phyloP scores from a whole-genome alignment of 2,329 filamentous ascomycete genomes.

The Coniochaeta prunicola region DNA sequence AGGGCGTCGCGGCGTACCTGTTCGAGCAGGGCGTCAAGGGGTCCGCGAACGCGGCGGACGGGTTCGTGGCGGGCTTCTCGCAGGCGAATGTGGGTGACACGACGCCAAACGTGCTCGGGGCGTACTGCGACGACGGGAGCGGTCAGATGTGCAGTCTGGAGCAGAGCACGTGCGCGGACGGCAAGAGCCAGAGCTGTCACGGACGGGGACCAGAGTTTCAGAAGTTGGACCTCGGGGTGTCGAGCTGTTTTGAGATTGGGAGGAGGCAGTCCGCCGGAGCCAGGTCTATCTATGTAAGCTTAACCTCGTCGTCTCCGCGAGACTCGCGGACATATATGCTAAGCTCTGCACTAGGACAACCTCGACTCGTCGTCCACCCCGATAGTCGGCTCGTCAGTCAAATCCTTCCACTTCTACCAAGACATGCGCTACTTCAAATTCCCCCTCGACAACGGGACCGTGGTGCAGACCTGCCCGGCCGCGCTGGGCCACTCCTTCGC shows the following conservation, averaged over 20 bases:
- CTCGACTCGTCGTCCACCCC: constrained; percentile 38
- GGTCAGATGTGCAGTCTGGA: constrained; percentile 61
- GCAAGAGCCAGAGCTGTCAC: constrained; percentile 60
- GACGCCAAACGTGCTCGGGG: constrained; percentile 74
- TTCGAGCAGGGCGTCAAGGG: constrained; percentile 65
- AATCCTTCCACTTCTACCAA: constrained; percentile 73
- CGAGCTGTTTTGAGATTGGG: constrained; percentile 73
- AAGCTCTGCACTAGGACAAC: constrained; percentile 37
- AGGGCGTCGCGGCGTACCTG: constrained; percentile 78
- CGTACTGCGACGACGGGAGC: constrained; percentile 79
- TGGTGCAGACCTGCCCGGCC: constrained; percentile 70
- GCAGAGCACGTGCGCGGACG: constrained; percentile 70
- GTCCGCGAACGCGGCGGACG: constrained; percentile 45
- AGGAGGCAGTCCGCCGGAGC: constrained; percentile 58
- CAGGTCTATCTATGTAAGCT: constrained; percentile 32
- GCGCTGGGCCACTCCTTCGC: constrained; percentile 86
- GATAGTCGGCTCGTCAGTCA: constrained; percentile 58
- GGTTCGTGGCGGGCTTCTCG: constrained; percentile 84
- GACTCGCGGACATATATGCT: neutral
- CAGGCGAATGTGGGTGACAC: constrained; percentile 89
- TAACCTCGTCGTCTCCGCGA: neutral
- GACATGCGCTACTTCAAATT: constrained; percentile 72
- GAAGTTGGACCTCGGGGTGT: constrained; percentile 59
- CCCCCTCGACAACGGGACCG: constrained; percentile 61
- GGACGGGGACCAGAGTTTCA: constrained; percentile 62